phyloP scores from a whole-genome alignment of 768 basidiomycete species.

The Boletus rufocinnamomeus region DNA sequence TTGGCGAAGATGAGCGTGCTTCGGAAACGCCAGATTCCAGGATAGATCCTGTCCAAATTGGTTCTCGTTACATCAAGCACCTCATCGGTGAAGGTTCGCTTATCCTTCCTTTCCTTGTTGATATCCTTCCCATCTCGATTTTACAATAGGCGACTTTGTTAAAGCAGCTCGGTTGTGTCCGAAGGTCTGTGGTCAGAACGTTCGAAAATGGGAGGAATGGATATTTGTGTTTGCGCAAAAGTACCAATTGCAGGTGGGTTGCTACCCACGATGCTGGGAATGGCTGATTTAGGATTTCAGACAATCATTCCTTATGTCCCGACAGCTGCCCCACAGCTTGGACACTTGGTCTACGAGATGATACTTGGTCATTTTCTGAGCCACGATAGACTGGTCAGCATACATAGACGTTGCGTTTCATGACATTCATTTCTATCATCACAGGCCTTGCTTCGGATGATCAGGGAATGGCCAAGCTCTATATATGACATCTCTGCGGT shows the following conservation, averaged over 20 bases:
- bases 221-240: constrained; percentile 88
- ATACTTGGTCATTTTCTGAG: constrained; percentile 84
- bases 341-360: constrained; percentile 91
- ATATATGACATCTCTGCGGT: constrained; percentile 90
- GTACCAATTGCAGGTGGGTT: constrained; percentile 70
- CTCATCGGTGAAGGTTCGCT: constrained; percentile 75
- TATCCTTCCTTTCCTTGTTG: not conserved
- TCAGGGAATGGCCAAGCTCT: constrained; percentile 86
- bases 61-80: constrained; percentile 83
- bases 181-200: constrained; percentile 80
- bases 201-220: constrained; percentile 93
- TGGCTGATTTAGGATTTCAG: constrained; percentile 40
- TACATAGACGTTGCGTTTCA: not conserved
- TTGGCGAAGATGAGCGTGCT: constrained; percentile 36
- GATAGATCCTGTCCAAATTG: constrained; percentile 68
- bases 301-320: constrained; percentile 89
- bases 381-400: constrained; percentile 68
- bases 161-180: constrained; percentile 84
- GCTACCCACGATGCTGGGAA: not conserved
- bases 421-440: not conserved
- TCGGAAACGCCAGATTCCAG: constrained; percentile 39
- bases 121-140: not conserved
- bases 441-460: constrained; percentile 74
- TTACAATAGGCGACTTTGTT: constrained; percentile 54
- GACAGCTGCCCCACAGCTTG: constrained; percentile 75